A percentile compares a stretch with the other conserved stretches of the same genome.
These are phyloP conservation scores for Rhizopogon vesiculosus DNA, from an alignment of 768 basidiomycete species.

Conservation along the genomic window DNA sequence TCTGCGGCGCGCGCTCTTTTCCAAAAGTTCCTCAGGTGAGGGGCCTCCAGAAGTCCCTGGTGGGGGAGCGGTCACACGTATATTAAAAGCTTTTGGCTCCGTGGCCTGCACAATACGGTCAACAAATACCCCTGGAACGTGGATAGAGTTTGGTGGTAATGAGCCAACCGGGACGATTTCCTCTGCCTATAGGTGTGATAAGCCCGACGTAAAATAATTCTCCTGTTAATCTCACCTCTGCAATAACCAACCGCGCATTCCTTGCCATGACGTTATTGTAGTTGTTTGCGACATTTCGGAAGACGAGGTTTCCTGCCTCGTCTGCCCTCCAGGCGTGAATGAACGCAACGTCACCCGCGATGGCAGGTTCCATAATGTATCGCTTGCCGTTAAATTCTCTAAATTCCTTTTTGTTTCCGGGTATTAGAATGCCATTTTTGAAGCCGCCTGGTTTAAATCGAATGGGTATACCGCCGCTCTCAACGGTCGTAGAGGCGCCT, in stretches of 20 bases:
- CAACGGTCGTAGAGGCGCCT: conserved; percentile 72
- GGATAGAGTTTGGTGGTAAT: conserved; percentile 75
- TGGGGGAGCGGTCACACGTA: conserved; percentile 53
- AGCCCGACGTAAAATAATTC: neutral
- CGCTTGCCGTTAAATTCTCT: conserved; percentile 65
- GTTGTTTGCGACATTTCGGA: conserved; percentile 82
- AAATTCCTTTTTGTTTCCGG: conserved; percentile 65
- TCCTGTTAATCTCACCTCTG: conserved; percentile 49
- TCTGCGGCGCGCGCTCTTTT: conserved; percentile 48
- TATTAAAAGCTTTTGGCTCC: conserved; percentile 67
- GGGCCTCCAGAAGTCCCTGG: conserved; percentile 19
- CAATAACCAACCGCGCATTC: conserved; percentile 78
- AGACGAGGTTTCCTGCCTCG: conserved; percentile 79
- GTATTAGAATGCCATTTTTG: conserved; percentile 56
- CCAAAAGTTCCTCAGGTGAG: conserved; percentile 46
- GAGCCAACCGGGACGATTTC: conserved; percentile 76
- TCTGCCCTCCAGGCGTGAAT: conserved; percentile 85
- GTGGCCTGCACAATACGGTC: conserved; percentile 78
- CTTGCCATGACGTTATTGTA: conserved; percentile 80
- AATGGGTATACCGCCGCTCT: conserved; percentile 67
- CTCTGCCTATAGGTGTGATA: conserved; percentile 51
- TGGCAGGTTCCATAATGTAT: conserved; percentile 72
- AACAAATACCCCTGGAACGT: conserved; percentile 78
- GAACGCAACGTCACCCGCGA: conserved; percentile 74
- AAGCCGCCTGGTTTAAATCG: conserved; percentile 68